Conservation (phyloP, 768 basidiomycete genomes). For the Pulveroboletus sp. region DNA sequence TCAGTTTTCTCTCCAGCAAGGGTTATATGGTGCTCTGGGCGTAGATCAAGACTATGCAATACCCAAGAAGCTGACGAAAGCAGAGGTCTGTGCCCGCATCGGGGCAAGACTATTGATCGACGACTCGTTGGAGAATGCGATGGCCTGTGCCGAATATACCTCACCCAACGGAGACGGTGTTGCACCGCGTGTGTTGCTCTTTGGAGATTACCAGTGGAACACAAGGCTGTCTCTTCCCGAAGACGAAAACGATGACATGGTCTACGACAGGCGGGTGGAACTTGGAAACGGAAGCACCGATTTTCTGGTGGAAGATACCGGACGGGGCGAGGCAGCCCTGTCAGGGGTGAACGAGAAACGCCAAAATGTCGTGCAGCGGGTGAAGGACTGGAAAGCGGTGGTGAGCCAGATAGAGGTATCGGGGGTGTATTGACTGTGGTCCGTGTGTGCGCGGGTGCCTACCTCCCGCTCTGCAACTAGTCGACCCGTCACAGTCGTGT, state of each 20-base stretch:
- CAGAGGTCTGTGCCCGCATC: constrained; percentile 64
- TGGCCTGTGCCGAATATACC: constrained; percentile 44
- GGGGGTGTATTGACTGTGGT: neutral
- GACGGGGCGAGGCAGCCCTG: constrained; percentile 30
- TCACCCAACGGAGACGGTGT: constrained; percentile 7
- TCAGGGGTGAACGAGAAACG: constrained; percentile 42
- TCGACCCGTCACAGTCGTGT: neutral
- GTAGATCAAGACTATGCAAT: constrained; percentile 29
- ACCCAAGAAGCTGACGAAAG: constrained; percentile 60
- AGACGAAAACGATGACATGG: constrained; percentile 48
- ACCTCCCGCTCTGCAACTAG: neutral
- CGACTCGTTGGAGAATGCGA: constrained; percentile 75
- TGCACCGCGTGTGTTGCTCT: constrained; percentile 60
- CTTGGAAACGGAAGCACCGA: constrained; percentile 41
- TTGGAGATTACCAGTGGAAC: constrained; percentile 78
- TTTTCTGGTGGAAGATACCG: constrained; percentile 52
- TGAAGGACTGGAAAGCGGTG: constrained; percentile 61
- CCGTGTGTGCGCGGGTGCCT: neutral
- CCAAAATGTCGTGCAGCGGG: constrained; percentile 42
- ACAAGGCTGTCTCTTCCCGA: constrained; percentile 45
- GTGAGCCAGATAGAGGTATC: constrained; percentile 40
- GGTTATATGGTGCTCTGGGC: constrained; percentile 6
- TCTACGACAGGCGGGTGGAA: constrained; percentile 47
- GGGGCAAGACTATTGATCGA: constrained; percentile 68
- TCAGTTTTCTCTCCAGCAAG: constrained; percentile 55